Conservation (phyloP, 108 stramenopile species). For the Aurantiochytrium sp. region DNA sequence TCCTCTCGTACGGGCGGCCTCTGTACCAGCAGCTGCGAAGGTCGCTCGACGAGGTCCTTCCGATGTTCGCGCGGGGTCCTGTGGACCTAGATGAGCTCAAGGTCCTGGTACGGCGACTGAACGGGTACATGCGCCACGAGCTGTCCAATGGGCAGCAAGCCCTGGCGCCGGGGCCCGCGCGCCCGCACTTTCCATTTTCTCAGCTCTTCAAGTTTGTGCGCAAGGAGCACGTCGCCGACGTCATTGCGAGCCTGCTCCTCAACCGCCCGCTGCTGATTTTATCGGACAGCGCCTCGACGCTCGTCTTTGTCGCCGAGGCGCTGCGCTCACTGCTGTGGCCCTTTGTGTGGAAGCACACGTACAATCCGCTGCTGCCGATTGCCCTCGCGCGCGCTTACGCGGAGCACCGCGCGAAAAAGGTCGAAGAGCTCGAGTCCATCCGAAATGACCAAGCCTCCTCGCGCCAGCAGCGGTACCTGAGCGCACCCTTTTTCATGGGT, state of each 20-base stretch:
- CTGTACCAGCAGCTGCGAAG: background rate
- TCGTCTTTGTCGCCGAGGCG: background rate
- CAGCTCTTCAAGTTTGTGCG: background rate
- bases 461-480: background rate
- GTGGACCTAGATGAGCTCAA: background rate
- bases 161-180: background rate
- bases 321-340: constrained; percentile 19
- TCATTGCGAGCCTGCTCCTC: background rate
- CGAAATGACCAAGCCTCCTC: background rate
- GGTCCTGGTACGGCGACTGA: background rate
- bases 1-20: background rate
- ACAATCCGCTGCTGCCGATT: background rate
- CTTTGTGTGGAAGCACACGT: constrained; percentile 24
- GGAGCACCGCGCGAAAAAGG: background rate
- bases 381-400: background rate
- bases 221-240: constrained; percentile 24
- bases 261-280: background rate
- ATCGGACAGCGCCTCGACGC: background rate
- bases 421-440: background rate
- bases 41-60: background rate
- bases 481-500: constrained; percentile 7
- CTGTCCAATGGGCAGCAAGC: background rate
- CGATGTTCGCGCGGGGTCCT: background rate
- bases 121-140: background rate
- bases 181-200: background rate